Conservation (phyloP, 176 grass and related monocot species). For the Olyra latifolia region DNA sequence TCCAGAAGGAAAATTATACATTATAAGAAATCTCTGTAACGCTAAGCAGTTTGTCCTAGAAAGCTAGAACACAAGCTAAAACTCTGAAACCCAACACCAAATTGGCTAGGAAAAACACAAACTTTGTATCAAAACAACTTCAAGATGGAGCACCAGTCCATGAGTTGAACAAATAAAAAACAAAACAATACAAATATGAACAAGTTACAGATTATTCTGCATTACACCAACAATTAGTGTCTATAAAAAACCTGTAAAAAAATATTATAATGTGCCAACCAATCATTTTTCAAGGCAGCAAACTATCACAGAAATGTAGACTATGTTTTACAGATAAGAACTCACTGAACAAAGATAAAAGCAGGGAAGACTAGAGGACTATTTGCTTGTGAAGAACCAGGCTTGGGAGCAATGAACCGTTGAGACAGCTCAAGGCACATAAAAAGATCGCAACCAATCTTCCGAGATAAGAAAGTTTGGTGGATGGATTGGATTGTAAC, state of each 20-base stretch:
- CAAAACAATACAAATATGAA: neutral
- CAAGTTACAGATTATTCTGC: neutral
- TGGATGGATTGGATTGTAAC: neutral
- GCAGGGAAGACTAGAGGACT: neutral
- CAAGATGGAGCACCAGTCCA: neutral
- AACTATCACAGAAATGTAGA: neutral
- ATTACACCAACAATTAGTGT: neutral
- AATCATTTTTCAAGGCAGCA: neutral
- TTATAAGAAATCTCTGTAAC: neutral
- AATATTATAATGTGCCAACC: neutral
- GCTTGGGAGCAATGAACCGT: neutral
- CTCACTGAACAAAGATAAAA: neutral
- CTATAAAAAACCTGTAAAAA: neutral
- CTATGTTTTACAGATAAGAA: neutral
- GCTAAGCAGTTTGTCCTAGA: conserved; percentile 10
- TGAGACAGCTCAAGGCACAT: neutral
- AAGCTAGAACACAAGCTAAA: neutral
- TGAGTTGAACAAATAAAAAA: conserved; percentile 5
- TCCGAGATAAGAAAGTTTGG: neutral
- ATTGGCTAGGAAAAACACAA: neutral
- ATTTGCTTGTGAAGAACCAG: neutral
- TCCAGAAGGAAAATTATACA: neutral
- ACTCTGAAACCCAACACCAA: neutral
- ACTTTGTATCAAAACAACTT: neutral
- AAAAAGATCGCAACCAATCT: neutral